A percentile compares a stretch with the other conserved stretches of the same genome.
phyloP scores from a whole-genome alignment of 2,329 filamentous ascomycete genomes.

The Arthroderma uncinatum region DNA sequence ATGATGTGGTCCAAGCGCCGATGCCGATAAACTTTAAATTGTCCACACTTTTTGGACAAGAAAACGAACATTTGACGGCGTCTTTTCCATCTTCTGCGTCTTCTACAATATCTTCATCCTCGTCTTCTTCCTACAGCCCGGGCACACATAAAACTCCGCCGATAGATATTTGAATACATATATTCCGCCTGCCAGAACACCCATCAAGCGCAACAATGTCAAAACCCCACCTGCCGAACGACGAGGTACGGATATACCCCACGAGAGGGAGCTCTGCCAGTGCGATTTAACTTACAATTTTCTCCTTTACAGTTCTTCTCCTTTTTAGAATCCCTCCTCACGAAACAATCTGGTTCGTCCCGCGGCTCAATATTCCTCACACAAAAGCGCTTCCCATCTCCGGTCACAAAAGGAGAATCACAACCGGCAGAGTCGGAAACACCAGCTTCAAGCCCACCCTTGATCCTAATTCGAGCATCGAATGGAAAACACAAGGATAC shows the following conservation, averaged over 20 bases:
- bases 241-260: constrained; percentile 28
- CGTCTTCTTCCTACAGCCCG: no score
- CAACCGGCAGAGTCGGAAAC: constrained; percentile 30
- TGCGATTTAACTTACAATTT: background rate
- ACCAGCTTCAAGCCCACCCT: constrained; percentile 40
- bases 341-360: constrained; percentile 29
- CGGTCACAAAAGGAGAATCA: constrained; percentile 41
- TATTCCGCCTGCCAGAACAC: background rate
- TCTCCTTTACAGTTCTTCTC: constrained; percentile 31
- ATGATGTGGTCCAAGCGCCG: constrained; percentile 16
- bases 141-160: no score
- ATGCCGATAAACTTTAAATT: constrained; percentile 1
- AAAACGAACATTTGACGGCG: background rate
- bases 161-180: background rate
- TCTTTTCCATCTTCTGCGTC: no score
- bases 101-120: background rate
- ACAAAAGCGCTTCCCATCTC: constrained; percentile 29
- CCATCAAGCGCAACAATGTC: constrained; percentile 9
- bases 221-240: constrained; percentile 26
- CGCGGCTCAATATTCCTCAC: constrained; percentile 36
- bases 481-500: constrained; percentile 60
- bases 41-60: background rate
- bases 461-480: constrained; percentile 71
- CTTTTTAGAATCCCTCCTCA: constrained; percentile 30
- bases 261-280: background rate